Conservation (phyloP, 1,284 basidiomycete species). For the Takashimella tepidaria region DNA sequence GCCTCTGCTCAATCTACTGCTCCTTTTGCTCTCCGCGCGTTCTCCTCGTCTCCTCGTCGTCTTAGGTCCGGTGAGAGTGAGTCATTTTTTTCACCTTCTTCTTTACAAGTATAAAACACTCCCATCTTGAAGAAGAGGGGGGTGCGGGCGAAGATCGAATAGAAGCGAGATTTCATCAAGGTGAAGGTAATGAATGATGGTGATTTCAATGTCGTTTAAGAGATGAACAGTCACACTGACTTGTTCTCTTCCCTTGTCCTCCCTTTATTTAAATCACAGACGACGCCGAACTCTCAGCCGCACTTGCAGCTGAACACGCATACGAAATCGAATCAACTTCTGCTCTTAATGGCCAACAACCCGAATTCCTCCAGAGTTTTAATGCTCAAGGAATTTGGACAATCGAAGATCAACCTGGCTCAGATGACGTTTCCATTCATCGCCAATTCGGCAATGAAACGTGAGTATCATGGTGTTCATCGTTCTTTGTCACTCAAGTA, state of each 20-base stretch:
- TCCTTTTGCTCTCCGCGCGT: constrained; percentile 15
- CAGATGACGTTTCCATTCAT: constrained; percentile 75
- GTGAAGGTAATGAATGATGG: too few species aligned
- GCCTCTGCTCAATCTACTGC: constrained; percentile 1
- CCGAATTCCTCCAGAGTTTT: constrained; percentile 76
- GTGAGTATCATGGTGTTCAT: too few species aligned
- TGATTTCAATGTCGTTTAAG: too few species aligned
- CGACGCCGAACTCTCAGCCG: constrained; percentile 67
- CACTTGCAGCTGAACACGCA: constrained; percentile 74
- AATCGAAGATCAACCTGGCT: constrained; percentile 67
- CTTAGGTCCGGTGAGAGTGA: constrained; percentile 42
- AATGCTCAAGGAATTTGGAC: constrained; percentile 72
- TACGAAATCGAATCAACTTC: constrained; percentile 70
- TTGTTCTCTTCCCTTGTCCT: not conserved
- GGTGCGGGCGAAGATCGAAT: too few species aligned
- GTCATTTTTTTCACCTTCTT: constrained; percentile 7
- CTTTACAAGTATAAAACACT: not conserved
- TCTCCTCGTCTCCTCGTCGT: constrained; percentile 31
- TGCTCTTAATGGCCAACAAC: constrained; percentile 51
- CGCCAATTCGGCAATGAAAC: constrained; percentile 88
- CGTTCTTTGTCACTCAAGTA: too few species aligned
- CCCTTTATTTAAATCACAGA: constrained; percentile 48
- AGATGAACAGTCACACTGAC: not conserved
- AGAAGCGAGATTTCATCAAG: too few species aligned
- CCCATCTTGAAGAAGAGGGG: too few species aligned